Base-by-base conservation (phyloP, 805 yeast genomes). In the Huiozyma sinensis region DNA sequence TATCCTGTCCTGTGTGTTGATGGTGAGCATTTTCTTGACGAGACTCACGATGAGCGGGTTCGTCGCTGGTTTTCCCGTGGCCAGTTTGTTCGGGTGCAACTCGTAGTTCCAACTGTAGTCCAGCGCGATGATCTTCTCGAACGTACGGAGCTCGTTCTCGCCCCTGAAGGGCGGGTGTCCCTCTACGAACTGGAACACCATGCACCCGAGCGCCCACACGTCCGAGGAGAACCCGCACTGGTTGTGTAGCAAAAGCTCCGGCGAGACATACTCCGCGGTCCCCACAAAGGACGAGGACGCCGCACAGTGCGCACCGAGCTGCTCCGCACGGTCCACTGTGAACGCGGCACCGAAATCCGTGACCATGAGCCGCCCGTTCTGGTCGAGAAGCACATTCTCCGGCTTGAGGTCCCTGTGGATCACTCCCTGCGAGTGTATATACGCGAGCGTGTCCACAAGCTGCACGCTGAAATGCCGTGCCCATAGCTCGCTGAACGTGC, bases 381-480 rank as follows among this genome's bases (percentile, higher is more conserved):
- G 78, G 56, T 84, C 90, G 39, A 92, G 74, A 52, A 90, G 63
- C 40, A 90, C 83, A 58, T 90, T 90, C 56, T 90, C 98, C 0
- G 98, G 98, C 62, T 90, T 90, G 55, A 92, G 67, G 64, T 92
- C 98, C 49, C 98, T 72, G 60, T 90, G 98, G 13, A 92, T 83
- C 8, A 90, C 85, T 0, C 95, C 96, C 52, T 79, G 82, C 45
- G 77, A 75, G 60, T 92, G 97, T 68, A 90, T 88, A 65, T 82
- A 92, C 47, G 76, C 78, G 17, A 92, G 79, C 0, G 96, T 88
- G 61, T 92, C 98, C n/a, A 92, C 71, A 40, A 92, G 69, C 63
- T 92, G 97, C 32, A 76, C 73, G 66, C 84, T 79, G 60, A 89
- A 90, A 66, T 87, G 92, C 55, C 76, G 76, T 40, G 88, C 70